Conservation (phyloP, 805 yeast species). For the Pachysolen tannophilus region DNA sequence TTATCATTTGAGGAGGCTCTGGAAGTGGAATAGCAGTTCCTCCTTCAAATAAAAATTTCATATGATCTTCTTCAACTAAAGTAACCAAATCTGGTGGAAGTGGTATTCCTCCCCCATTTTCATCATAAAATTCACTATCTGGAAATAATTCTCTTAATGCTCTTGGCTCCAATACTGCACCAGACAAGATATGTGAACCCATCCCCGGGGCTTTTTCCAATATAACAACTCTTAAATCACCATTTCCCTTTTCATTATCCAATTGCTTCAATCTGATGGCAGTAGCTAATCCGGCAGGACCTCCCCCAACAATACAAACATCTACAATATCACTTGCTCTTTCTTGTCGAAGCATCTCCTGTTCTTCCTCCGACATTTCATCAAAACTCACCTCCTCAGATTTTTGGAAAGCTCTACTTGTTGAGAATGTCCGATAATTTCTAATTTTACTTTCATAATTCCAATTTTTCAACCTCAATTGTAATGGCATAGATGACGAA, state of each 20-base stretch:
- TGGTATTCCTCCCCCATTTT: conserved; percentile 53
- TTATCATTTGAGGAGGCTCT: conserved; percentile 87
- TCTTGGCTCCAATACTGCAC: conserved; percentile 89
- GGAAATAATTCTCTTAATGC: conserved; percentile 82
- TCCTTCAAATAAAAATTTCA: conserved; percentile 60
- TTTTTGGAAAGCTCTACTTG: not conserved
- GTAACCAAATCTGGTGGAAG: conserved; percentile 75
- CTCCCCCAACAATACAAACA: conserved; percentile 95
- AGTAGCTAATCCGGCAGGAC: conserved; percentile 94
- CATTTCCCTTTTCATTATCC: conserved; percentile 55
- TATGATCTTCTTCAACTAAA: conserved; percentile 61
- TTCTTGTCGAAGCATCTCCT: conserved; percentile 44
- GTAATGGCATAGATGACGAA: not conserved
- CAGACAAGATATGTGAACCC: conserved; percentile 89
- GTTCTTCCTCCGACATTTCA: conserved; percentile 32
- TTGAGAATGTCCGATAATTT: not conserved
- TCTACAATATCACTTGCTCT: conserved; percentile 84
- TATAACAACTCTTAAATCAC: conserved; percentile 76
- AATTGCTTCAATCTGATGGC: conserved; percentile 86
- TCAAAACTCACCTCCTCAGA: conserved; percentile 18
- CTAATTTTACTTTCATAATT: not conserved
- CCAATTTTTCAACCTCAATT: not conserved
- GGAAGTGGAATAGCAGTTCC: conserved; percentile 66
- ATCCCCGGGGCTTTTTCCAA: conserved; percentile 89
- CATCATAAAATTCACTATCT: conserved; percentile 45